Base-by-base conservation (phyloP, 345 rosid genomes). In the Eucalyptus melliodora region DNA sequence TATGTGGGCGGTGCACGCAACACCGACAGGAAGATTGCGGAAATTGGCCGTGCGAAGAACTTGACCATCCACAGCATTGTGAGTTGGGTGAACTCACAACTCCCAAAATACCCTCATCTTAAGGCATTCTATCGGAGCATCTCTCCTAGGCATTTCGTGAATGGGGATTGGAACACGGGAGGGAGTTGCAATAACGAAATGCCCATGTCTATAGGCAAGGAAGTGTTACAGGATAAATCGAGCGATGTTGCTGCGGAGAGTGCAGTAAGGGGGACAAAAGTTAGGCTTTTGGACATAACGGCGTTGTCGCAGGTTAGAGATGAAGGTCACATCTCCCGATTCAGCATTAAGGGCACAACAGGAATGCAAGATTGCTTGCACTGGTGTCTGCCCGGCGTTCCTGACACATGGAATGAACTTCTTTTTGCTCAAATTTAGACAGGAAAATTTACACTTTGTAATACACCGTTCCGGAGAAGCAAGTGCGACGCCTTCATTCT, bases 331-430 rank as follows among this genome's bases (percentile, higher is more conserved):
- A 87, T 92, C 49, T 90, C 93, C 11, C 89, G 53, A 59, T 93
- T 91, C 86, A 90, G 88, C 50, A 53, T 77, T 14, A 89, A 80
- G 80, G 88, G 87, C 59, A 88, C 90, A 24, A 26, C 51, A 6
- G 88, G 81, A 23, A 55, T 53, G 49, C 88, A 90, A 37, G 92
- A 92, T 62, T 92, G 94, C 91, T 86, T 94, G 91, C 93, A 94
- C 82, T 92, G 93, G 95, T 94, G 95, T 89, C 89, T 94, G 80
- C 93, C 95, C 10, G 95, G 96, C 19, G 90, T 94, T 88, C 94
- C 95, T 3, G 95, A 93, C 87, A 89, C 95, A 24, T 94, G 95
- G 95, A 94, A 94, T 56, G 93, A 94, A 89, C 65, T 94, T 59
- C 95, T 94, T 50, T 55, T 86, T 34, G 93, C 94, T 44, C 93